A percentile compares a stretch with the other conserved stretches of the same genome.
Conservation (phyloP, 345 rosid species). For the Adansonia digitata region DNA sequence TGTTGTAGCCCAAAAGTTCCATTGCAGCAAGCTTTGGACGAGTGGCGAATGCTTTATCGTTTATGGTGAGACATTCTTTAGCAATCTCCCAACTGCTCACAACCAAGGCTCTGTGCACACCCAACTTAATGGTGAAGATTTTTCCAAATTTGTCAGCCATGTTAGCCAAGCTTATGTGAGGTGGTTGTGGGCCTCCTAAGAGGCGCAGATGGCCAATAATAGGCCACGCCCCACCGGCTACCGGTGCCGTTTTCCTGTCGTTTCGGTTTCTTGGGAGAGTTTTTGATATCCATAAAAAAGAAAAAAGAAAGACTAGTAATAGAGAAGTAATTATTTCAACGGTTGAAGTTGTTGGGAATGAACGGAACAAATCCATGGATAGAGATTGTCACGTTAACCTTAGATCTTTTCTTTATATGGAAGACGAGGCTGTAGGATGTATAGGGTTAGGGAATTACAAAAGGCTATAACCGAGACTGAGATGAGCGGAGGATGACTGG, state of each 20-base stretch:
- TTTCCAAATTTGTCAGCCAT: slow-evolving; percentile 34
- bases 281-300: background rate
- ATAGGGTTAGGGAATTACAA: background rate
- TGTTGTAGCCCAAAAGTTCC: slow-evolving; percentile 20
- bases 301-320: background rate
- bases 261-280: background rate
- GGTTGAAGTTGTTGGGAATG: background rate
- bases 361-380: background rate
- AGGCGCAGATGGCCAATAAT: slow-evolving; percentile 38
- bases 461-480: no score
- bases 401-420: background rate
- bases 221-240: slow-evolving; percentile 36
- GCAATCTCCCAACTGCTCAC: slow-evolving; percentile 24
- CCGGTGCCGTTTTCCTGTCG: background rate
- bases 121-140: slow-evolving; percentile 31
- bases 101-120: slow-evolving; percentile 7
- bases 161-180: slow-evolving; percentile 23
- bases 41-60: slow-evolving; percentile 24
- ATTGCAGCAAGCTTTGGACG: slow-evolving; percentile 18
- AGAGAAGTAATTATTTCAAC: background rate
- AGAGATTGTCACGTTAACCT: background rate
- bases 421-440: background rate
- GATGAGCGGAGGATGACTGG: no score
- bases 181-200: slow-evolving; percentile 22
- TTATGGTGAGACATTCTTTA: background rate